Evolutionary conservation across 371 early-diverging fungal species (phyloP), one percentile per base, ranked within the genome.

Genomic region (Batrachochytrium dendrobatidis): DNA sequence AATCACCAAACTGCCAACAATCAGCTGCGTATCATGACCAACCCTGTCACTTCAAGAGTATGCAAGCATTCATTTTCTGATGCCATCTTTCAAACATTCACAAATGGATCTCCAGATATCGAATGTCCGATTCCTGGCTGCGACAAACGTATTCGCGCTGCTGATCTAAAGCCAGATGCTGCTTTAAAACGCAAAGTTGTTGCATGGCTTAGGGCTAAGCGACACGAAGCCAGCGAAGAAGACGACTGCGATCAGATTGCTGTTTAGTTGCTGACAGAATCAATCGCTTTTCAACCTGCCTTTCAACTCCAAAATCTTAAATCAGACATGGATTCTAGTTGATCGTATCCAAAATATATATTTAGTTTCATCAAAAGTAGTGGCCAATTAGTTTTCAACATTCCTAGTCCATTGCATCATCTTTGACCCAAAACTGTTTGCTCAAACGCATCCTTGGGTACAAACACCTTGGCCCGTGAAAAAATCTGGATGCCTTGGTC

Each of bases 401-500:
- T n/a, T n/a, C n/a, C n/a, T n/a, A n/a, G n/a, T n/a, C n/a, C n/a
- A n/a, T n/a, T n/a, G n/a, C n/a, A n/a, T n/a, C n/a, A n/a, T n/a
- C n/a, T 39, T 39, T 15, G 17, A 39, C 39, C 39, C 39, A 39
- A 17, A 39, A 15, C 17, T 39, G 20, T 39, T 39, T 39, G 39
- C 20, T 39, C 39, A 39, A 17, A 39, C 15, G 39, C 15, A 39
- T 15, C 15, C 20, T 39, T 39, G 6, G 49, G 49, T 7, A 75
- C 71, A 58, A 53, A 71, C 15, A 75, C 76, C 30, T 60, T 65
- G 33, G 60, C 56, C 51, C 69, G 24, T 2, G 66, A 67, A 60
- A 73, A 77, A 18, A 66, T 33, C 6, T 71, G 68, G 29, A 70
- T 65, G 0, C 67, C 74, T 3, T 62, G 59, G 35, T 77, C 77